phyloP scores from a whole-genome alignment of 2,329 filamentous ascomycete genomes.

The Penicillium sp. region DNA sequence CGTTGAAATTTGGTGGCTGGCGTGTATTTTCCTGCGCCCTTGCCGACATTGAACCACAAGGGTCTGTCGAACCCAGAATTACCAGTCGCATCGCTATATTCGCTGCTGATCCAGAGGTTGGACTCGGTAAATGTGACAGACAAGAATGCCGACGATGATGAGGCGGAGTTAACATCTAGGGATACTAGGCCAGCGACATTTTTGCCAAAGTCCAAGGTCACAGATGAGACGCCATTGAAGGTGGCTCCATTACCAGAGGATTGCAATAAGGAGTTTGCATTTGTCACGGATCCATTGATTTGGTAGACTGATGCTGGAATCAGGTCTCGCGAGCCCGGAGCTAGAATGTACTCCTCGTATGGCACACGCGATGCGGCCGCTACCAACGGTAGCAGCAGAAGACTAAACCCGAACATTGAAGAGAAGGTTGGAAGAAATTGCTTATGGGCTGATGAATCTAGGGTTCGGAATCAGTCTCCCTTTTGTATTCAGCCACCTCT shows the following conservation, averaged over 20 bases:
- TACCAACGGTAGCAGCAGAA: neutral
- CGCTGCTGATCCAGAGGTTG: constrained; percentile 50
- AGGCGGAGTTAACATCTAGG: constrained; percentile 27
- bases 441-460: neutral
- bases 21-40: constrained; percentile 39
- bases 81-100: constrained; percentile 48
- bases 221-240: constrained; percentile 29
- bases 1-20: constrained; percentile 44
- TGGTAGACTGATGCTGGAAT: constrained; percentile 26
- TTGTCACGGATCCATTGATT: constrained; percentile 31
- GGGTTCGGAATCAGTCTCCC: neutral
- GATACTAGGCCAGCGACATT: constrained; percentile 43
- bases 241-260: constrained; percentile 3
- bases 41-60: constrained; percentile 48
- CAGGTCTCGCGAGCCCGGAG: constrained; percentile 29
- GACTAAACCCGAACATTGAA: neutral
- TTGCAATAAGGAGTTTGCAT: constrained; percentile 16
- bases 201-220: constrained; percentile 41
- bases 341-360: constrained; percentile 36
- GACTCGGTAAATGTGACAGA: constrained; percentile 44
- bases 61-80: constrained; percentile 50
- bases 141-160: constrained; percentile 31
- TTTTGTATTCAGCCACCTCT: neutral
- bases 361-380: constrained; percentile 16
- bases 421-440: neutral